Base-by-base conservation (phyloP, 176 grass and related monocot genomes). In the Chrysopogon serrulatus region DNA sequence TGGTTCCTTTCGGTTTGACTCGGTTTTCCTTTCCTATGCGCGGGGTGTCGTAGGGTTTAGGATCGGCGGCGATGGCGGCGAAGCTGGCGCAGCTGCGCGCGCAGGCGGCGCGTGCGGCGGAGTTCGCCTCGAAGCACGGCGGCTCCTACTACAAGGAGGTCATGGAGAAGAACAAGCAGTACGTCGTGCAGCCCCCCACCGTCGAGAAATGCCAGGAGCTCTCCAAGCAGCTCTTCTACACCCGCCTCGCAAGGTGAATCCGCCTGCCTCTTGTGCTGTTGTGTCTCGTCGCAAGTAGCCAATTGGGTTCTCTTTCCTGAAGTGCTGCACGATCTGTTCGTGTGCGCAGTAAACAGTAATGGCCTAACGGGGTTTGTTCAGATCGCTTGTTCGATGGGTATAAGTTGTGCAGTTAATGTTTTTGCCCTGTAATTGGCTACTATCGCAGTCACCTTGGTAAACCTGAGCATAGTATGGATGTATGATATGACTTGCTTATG, bases 221-320 rank as follows among this genome's bases (percentile, higher is more conserved):
- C 83, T 98, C 95, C 74, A 95, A 93, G 78, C 88, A 98, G 82
- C 91, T 98, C 60, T 95, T 95, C 81, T 98, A 95, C 89, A 98
- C 95, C 5, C 95, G 95, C 47, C 87, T 98, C 74, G 92, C 89
- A 31, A 98, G 95, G 95, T 95, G 73, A 87, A 45, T 14, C 13
- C 34, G 43, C 24, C 34, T 35, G 15, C 78, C 37, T 19, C 15
- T 27, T 43, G 5, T 15, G 53, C 11, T 31, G 23, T 83, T 5
- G 32, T 43, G 35, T 35, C 13, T 73, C 12, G 59, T 68, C 86
- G 54, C 36, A 40, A n/a, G 14, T 43, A 17, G 14, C 56, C 34
- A 54, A 14, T 24, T 35, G 21, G 54, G 12, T 31, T 5, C 61
- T 70, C 53, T 71, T 76, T 42, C 42, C 16, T 74, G 14, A 14